Conservation (phyloP, 345 rosid genomes). For the Populus deltoides region DNA sequence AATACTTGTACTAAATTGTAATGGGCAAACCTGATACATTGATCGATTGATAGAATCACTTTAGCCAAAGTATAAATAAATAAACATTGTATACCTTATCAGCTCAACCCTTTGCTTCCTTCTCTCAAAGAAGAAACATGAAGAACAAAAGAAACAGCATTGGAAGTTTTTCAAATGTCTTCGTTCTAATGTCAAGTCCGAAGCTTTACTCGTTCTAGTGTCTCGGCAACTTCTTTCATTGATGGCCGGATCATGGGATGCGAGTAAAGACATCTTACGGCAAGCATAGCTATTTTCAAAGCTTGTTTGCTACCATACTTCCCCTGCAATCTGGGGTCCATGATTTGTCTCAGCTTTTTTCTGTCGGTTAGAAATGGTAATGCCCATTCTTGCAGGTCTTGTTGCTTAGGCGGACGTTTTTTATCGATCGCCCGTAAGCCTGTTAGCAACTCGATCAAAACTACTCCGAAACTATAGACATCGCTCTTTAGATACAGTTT, state of each 20-base stretch:
- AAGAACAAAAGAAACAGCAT: too few species aligned
- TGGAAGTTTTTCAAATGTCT: too few species aligned
- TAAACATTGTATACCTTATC: too few species aligned
- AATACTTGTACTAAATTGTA: too few species aligned
- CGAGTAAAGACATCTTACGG: background rate
- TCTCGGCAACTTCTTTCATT: conserved; percentile 16
- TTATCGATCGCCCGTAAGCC: conserved; percentile 3
- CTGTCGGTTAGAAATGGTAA: background rate
- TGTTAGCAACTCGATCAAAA: conserved; percentile 17
- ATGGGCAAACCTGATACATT: too few species aligned
- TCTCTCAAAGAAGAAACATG: too few species aligned
- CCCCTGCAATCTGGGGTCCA: conserved; percentile 13
- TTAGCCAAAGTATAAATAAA: too few species aligned
- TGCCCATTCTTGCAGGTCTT: background rate
- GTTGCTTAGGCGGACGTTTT: background rate
- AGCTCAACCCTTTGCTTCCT: too few species aligned
- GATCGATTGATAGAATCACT: too few species aligned
- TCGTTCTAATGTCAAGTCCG: too few species aligned
- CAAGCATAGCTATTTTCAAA: background rate
- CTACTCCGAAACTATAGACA: conserved; percentile 18
- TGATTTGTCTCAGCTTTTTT: background rate
- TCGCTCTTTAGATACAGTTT: conserved; percentile 12
- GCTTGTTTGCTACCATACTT: conserved; percentile 5
- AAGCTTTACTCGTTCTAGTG: background rate
- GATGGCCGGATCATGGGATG: conserved; percentile 4